phyloP scores from a whole-genome alignment of 2,329 filamentous ascomycete genomes.

The Ophiostoma ulmi region DNA sequence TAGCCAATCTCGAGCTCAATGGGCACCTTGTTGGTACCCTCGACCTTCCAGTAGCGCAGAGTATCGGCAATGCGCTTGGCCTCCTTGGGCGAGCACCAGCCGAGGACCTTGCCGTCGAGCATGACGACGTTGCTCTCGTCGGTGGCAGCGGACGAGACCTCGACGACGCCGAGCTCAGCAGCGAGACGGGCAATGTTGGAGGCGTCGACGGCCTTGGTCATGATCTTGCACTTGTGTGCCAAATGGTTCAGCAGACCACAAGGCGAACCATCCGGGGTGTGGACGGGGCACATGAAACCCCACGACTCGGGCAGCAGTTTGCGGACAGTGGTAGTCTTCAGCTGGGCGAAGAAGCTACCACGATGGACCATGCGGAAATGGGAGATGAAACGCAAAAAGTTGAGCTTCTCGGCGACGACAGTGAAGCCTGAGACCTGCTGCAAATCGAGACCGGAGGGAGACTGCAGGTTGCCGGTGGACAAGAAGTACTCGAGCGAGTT shows the following conservation, averaged over 20 bases:
- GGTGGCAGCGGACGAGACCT: constrained; percentile 69
- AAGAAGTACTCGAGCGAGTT: constrained; percentile 89
- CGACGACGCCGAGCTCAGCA: constrained; percentile 69
- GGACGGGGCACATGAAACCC: constrained; percentile 96
- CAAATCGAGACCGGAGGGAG: constrained; percentile 84
- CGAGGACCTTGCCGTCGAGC: constrained; percentile 82
- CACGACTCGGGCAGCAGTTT: constrained; percentile 95
- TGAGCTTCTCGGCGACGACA: constrained; percentile 96
- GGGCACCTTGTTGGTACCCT: constrained; percentile 75
- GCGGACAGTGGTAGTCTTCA: constrained; percentile 95
- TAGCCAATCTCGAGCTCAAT: constrained; percentile 85
- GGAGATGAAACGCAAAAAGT: constrained; percentile 96
- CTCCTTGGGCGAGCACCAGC: constrained; percentile 83
- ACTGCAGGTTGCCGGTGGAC: constrained; percentile 89
- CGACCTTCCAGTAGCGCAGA: constrained; percentile 90
- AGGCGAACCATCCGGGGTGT: constrained; percentile 92
- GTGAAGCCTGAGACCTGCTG: constrained; percentile 94
- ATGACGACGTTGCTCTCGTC: constrained; percentile 84
- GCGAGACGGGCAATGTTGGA: constrained; percentile 69
- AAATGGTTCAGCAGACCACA: constrained; percentile 94
- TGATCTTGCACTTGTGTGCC: constrained; percentile 87
- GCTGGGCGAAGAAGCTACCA: constrained; percentile 95
- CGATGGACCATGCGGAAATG: constrained; percentile 98
- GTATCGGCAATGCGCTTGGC: constrained; percentile 78
- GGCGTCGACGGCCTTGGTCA: constrained; percentile 68